Evolutionary conservation across 2,329 filamentous ascomycete genomes (phyloP).

Genomic region (Tolypocladium album): DNA sequence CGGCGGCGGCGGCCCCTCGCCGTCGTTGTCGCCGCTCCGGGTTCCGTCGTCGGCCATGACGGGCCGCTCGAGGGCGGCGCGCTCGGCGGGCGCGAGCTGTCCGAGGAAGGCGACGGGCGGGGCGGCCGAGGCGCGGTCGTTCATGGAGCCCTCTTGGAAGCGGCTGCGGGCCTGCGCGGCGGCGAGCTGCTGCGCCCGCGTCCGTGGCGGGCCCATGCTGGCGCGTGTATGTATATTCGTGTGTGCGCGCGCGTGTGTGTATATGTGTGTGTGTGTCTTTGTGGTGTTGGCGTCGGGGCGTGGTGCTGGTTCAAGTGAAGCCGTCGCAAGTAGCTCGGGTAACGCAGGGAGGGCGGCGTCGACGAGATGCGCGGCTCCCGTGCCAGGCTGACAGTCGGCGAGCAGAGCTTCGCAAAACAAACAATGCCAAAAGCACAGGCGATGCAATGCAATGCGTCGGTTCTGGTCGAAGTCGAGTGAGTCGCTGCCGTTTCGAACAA

Average conservation of each 20-base stretch:
- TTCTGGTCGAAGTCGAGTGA: neutral
- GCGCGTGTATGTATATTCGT: too few relatives aligned
- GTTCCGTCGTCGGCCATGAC: neutral
- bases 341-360: neutral
- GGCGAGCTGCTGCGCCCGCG: conserved; percentile 19
- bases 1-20: neutral
- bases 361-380: neutral
- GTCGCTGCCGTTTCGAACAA: neutral
- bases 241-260: too few relatives aligned
- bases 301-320: neutral
- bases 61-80: conserved; percentile 18
- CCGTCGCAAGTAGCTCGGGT: too few relatives aligned
- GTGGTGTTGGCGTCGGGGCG: neutral
- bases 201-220: conserved; percentile 17
- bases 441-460: neutral
- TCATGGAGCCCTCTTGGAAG: conserved; percentile 79
- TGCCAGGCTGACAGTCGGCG: neutral
- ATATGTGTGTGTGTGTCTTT: too few relatives aligned
- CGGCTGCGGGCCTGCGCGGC: conserved; percentile 29
- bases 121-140: conserved; percentile 60
- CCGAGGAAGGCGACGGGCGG: conserved; percentile 60
- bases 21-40: neutral
- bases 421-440: neutral
- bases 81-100: conserved; percentile 14
- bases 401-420: neutral